These are phyloP conservation scores for Penicillium cataractarum DNA, from an alignment of 495 filamentous ascomycete genomes.

Conservation along the genomic window DNA sequence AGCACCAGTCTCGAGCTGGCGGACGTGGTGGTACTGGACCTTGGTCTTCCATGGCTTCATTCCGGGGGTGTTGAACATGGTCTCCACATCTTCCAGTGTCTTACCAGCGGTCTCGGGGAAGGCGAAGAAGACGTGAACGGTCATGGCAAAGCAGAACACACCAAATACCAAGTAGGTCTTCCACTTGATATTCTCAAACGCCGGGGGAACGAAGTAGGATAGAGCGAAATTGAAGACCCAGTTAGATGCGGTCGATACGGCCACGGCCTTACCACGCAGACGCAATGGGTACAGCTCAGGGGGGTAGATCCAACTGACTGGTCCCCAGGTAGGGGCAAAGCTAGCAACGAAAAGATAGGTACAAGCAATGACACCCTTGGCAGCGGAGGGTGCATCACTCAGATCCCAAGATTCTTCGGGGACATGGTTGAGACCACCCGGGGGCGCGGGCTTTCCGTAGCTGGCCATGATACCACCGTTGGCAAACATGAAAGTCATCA, in stretches of 20 bases:
- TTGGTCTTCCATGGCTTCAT: conserved; percentile 70
- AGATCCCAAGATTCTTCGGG: conserved; percentile 44
- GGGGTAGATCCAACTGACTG: conserved; percentile 69
- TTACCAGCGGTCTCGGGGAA: conserved; percentile 86
- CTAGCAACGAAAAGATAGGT: conserved; percentile 69
- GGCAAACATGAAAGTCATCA: conserved; percentile 69
- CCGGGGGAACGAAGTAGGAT: conserved; percentile 75
- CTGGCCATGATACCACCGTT: conserved; percentile 69
- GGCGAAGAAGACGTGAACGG: conserved; percentile 75
- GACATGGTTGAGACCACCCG: conserved; percentile 43
- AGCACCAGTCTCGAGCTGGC: conserved; percentile 32
- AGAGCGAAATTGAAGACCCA: conserved; percentile 85
- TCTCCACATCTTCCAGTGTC: conserved; percentile 75
- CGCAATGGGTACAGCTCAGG: conserved; percentile 70
- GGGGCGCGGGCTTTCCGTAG: conserved; percentile 55
- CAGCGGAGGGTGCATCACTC: conserved; percentile 36
- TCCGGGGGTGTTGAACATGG: conserved; percentile 66
- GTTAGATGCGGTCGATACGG: conserved; percentile 71
- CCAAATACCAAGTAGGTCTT: conserved; percentile 75
- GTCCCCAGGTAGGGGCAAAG: conserved; percentile 64
- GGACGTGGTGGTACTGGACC: conserved; percentile 40
- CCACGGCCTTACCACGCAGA: conserved; percentile 68
- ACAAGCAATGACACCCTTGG: conserved; percentile 62
- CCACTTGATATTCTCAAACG: conserved; percentile 76
- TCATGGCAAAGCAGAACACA: conserved; percentile 72